Conservation (phyloP, 1,284 basidiomycete species). For the Lignosus rhinocerotis region DNA sequence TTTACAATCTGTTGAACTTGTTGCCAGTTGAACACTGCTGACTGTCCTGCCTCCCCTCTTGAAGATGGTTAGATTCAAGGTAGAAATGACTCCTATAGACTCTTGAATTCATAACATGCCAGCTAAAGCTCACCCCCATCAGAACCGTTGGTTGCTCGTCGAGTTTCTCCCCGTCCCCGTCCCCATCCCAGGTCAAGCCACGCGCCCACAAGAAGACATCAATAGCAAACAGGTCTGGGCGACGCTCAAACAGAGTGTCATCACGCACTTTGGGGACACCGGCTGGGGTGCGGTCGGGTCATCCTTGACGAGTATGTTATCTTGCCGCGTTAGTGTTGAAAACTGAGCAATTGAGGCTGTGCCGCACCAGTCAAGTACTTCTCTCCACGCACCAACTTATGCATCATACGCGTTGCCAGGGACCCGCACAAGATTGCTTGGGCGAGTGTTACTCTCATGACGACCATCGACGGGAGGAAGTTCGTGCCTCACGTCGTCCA, state of each 20-base stretch:
- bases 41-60: too few species aligned
- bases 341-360: neutral
- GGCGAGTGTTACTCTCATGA: slow-evolving; percentile 69
- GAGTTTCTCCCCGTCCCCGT: slow-evolving; percentile 60
- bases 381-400: slow-evolving; percentile 73
- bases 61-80: too few species aligned
- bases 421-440: slow-evolving; percentile 75
- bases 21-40: too few species aligned
- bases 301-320: slow-evolving; percentile 59
- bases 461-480: slow-evolving; percentile 53
- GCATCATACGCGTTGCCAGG: slow-evolving; percentile 76
- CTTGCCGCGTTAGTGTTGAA: neutral
- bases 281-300: slow-evolving; percentile 78
- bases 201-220: slow-evolving; percentile 29
- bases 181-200: slow-evolving; percentile 1
- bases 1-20: too few species aligned
- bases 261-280: slow-evolving; percentile 72
- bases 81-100: too few species aligned
- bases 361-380: slow-evolving; percentile 75
- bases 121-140: neutral
- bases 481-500: slow-evolving; percentile 74
- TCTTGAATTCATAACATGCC: too few species aligned
- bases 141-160: slow-evolving; percentile 81
- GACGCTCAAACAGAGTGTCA: slow-evolving; percentile 68
- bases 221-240: slow-evolving; percentile 64